phyloP scores from a whole-genome alignment of 805 yeast species.

The Kuraishia cidri region DNA sequence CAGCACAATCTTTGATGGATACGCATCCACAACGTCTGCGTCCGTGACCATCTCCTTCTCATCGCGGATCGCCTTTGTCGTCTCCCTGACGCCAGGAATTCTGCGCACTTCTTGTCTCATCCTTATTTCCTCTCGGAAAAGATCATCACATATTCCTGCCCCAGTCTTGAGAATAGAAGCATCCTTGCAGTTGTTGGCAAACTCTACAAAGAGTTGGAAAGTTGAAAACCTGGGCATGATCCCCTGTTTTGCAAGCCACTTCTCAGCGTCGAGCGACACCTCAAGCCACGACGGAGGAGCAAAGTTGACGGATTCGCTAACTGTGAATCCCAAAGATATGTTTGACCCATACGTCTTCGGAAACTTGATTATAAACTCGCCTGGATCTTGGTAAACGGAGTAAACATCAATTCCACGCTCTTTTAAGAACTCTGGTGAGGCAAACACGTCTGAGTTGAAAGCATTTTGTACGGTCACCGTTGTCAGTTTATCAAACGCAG shows the following conservation, averaged over 20 bases:
- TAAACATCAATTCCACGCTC: conserved; percentile 37
- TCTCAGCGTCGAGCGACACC: conserved; percentile 35
- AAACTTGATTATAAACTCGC: conserved; percentile 49
- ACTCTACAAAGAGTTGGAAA: conserved; percentile 35
- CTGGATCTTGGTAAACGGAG: conserved; percentile 47
- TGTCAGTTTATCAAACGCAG: conserved; percentile 22
- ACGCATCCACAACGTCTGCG: conserved; percentile 36
- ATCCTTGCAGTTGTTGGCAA: conserved; percentile 34
- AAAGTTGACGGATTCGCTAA: conserved; percentile 48
- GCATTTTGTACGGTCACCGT: no score
- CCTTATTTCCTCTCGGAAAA: conserved; percentile 34
- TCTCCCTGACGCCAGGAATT: conserved; percentile 20
- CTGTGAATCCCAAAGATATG: conserved; percentile 44
- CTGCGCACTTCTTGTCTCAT: conserved; percentile 27
- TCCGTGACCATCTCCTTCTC: conserved; percentile 40
- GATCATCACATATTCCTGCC: no score
- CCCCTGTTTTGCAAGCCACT: conserved; percentile 39
- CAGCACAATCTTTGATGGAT: conserved; percentile 50
- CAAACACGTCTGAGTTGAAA: conserved; percentile 26
- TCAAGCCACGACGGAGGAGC: conserved; percentile 51
- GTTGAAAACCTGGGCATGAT: conserved; percentile 45
- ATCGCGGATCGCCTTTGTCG: conserved; percentile 1
- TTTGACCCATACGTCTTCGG: conserved; percentile 45
- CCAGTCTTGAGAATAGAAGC: conserved; percentile 21
- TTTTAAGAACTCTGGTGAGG: conserved; percentile 41